phyloP scores from a whole-genome alignment of 805 yeast species.

The Kodamaea leandrae region DNA sequence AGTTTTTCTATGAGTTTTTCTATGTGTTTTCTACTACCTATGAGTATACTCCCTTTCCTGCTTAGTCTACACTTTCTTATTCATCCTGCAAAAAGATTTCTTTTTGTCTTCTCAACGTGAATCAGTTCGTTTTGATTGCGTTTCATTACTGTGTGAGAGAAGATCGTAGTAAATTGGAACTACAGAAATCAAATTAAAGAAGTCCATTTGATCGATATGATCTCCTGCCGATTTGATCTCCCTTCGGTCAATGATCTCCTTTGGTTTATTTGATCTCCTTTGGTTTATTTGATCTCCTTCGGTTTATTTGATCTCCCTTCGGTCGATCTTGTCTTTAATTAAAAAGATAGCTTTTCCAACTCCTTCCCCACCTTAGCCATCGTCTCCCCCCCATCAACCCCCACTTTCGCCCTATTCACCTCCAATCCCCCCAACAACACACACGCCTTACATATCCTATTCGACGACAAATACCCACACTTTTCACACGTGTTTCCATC shows the following conservation, averaged over 20 bases:
- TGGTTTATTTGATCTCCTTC: not conserved
- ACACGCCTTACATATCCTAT: constrained; percentile 91
- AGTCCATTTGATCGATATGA: too few relatives aligned
- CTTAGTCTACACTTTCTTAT: too few relatives aligned
- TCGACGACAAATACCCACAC: constrained; percentile 91
- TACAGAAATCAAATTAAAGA: too few relatives aligned
- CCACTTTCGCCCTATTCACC: constrained; percentile 63
- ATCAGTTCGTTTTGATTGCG: too few relatives aligned
- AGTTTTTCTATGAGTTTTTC: too few relatives aligned
- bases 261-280: too few relatives aligned
- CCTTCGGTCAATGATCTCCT: not conserved
- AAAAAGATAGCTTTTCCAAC: constrained; percentile 65
- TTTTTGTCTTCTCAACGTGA: too few relatives aligned
- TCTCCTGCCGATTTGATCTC: not conserved
- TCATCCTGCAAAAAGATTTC: too few relatives aligned
- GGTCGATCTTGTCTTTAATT: constrained; percentile 8
- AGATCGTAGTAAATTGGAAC: too few relatives aligned
- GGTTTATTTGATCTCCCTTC: not conserved
- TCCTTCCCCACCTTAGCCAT: constrained; percentile 62
- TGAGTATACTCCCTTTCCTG: too few relatives aligned
- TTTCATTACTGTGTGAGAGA: too few relatives aligned
- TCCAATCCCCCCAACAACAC: constrained; percentile 81
- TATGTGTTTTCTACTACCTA: too few relatives aligned
- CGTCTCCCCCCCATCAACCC: constrained; percentile 59
- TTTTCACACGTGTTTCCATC: constrained; percentile 79